Base-by-base conservation (phyloP, 2,329 filamentous ascomycete species). In the Xylariomycetidae sp. region DNA sequence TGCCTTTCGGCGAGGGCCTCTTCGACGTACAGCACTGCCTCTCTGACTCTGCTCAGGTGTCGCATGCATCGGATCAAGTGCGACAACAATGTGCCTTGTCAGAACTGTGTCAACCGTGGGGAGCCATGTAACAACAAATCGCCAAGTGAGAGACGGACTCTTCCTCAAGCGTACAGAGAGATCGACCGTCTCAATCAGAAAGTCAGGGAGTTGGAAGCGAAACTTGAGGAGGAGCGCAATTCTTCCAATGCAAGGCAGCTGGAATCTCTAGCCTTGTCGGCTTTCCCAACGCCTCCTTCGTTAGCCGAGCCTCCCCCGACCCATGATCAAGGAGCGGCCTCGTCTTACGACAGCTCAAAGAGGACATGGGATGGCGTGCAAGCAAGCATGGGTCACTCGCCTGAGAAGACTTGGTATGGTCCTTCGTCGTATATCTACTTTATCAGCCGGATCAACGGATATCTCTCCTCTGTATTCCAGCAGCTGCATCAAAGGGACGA, bases 351-450 rank as follows among this genome's bases (percentile, higher is more conserved):
- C 11, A 25, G 13, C 38, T n/a, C n/a, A n/a, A n/a, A n/a, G n/a
- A n/a, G n/a, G n/a, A n/a, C 45, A 27, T 61, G 57, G 58, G 57
- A 64, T 15, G 54, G 59, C 6, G 57, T 62, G 9, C 49, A 56
- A 14, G 56, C 52, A 14, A 40, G 50, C 25, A 55, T 54, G 3
- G 50, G 58, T 3, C 50, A 50, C 3, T 56, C 55, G 3, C 50
- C 47, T 15, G 45, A 55, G n/a, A 49, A 45, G 25, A 53, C 56
- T 13, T 64, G 56, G 45, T 66, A 63, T 42, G 65, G 64, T 2
- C 50, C 61, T 2, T 56, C 61, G 3, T 67, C 64, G 11, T 41
- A 56, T 2, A 58, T 58, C 38, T 66, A 61, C 40, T 67, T 64
- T 41, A 61, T 63, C 27, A 48, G 45, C 12, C 57, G 61, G 16